Evolutionary conservation across 495 filamentous ascomycete genomes (phyloP), one percentile per base, ranked within the genome.

Genomic region (Jackrogersella multiformis): DNA sequence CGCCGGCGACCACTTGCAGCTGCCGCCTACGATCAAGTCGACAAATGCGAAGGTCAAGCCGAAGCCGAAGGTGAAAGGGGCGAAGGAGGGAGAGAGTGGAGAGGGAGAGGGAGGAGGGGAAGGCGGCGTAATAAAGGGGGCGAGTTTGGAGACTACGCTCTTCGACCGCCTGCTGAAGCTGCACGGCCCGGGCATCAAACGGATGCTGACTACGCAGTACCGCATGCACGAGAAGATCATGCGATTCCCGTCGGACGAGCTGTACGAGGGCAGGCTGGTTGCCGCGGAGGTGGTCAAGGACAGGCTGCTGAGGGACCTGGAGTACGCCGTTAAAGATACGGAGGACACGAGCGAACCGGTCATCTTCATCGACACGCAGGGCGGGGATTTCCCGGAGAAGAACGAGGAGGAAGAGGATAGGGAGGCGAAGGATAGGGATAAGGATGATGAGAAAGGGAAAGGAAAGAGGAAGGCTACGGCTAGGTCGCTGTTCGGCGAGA

Each of bases 171-270:
- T 99, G 16, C 83, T 99, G 16, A 82, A 81, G 5, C 80, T 97
- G 2, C 92, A 99, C 72, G 96, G 95, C 1, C 77, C 88, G 2
- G 80, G 78, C 0, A 92, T 99, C 76, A 99, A 98, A 80, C 82
- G 90, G 21, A 95, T 97, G 89, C 84, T 98, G 9, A 97, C 92
- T n/a, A 97, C 92, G 1, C 95, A 99, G 79, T 99, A 99, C 76
- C 91, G 95, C 7, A 99, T 99, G 95, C 94, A 99, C 76, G 89
- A 92, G 71, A 84, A 82, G 49, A 98, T 99, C 72, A 98, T 97
- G 95, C 81, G 85, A 35, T 98, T 97, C 74, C 94, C 96, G 0
- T 97, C 94, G 0, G 82, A 88, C 52, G 89, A 93, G 74, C 84
- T 99, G 18, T 99, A 99, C 80, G 90, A 92, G 41, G 84, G 82